Base-by-base conservation (phyloP, 2,329 filamentous ascomycete species). In the Claviceps humidiphila region DNA sequence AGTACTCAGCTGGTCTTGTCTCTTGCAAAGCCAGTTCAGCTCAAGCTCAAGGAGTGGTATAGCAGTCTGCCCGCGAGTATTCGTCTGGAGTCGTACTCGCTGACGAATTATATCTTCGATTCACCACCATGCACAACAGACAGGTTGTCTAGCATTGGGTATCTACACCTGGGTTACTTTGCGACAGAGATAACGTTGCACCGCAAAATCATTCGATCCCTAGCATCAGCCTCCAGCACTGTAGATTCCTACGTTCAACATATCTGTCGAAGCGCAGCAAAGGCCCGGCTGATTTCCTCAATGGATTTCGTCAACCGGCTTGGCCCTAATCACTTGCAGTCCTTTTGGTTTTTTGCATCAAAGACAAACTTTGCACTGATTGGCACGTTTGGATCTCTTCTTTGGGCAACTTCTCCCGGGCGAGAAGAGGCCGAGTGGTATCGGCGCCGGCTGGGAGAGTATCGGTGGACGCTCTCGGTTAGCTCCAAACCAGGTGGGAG, bases 251-350 rank as follows among this genome's bases (percentile, higher is more conserved):
- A 96, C 61, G 81, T 95, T 49, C 80, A 89, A 52, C 88, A 94
- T 67, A 95, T 96, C 59, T 95, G 90, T 68, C 89, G 91, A 51
- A 90, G 85, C 53, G 91, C 91, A 4, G 91, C 91, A 51, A 96
- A 96, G 67, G 94, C 91, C 0, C 85, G 91, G 5, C 77, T 97
- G 38, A 95, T 96, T 63, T 94, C 87, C 22, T 89, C 90, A 57
- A 95, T 97, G 87, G 91, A 97, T 66, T 95, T 96, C 68, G 89
- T 95, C 60, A 96, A 96, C 68, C 84, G 91, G 0, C 78, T 97
- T 37, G 89, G 86, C 45, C 88, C 89, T 0, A 81, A 84, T 39
- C 90, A 97, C 61, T 76, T 96, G 34, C 82, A 85, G n/a, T 80
- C 88, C 0, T 96, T 96, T 69, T 97, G 91, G 91, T 90, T 87